Base-by-base conservation (phyloP, 129 eudicot genomes). In the Lactuca sativa region DNA sequence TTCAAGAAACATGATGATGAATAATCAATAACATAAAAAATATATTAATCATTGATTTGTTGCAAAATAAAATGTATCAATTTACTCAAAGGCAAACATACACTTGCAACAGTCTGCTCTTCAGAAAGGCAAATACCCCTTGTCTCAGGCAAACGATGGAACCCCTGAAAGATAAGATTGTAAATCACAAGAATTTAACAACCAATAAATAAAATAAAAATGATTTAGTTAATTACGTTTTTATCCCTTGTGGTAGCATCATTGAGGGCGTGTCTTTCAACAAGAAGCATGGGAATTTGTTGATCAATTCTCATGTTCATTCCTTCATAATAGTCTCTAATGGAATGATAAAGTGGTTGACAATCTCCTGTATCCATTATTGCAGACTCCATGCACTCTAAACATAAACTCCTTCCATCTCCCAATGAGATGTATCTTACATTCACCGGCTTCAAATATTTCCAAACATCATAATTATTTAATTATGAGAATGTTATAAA, bases 281-380 rank as follows among this genome's bases (percentile, higher is more conserved):
- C 99, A 33, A 95, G 90, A 79, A 95, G 97, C 97, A 95, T 90
- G 15, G 97, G 97, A 67, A 95, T 85, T 73, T 95, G 86, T 77
- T 95, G 99, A 70, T 90, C 89, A 7, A 95, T 86, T 80, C 77
- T 90, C 99, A 95, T 95, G 77, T 95, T 85, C 99, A 95, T 90
- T 79, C 99, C 97, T 79, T 95, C 99, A 18, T 95, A 95, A 65
- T 79, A 95, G 55, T 95, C 99, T 76, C 99, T 87, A 55, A 95
- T 90, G 58, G 99, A 70, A 75, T 87, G 97, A 76, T 95, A 95
- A 68, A 95, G 91, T 6, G 99, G 97, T 67, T 95, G 99, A 66
- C 97, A 90, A 62, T 95, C 99, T n/a, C 96, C 96, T 0, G 97
- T 90, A 66, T 95, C 99, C 99, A 95, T 95, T 30, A 95, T 85